Conservation (phyloP, 1,139 yeast genomes). For the Geotrichum candidum region DNA sequence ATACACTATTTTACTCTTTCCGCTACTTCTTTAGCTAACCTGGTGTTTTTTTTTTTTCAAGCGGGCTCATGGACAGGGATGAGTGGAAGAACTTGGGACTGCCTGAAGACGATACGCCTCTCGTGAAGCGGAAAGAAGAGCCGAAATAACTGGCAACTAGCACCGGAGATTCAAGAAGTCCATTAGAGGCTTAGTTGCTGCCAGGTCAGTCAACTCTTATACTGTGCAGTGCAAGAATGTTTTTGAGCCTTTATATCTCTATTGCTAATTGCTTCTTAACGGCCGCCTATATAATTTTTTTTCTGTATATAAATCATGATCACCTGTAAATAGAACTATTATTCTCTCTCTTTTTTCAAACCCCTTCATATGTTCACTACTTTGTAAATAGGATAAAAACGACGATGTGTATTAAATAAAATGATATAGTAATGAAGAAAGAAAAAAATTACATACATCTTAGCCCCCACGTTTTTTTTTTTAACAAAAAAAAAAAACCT, state of each 20-base stretch:
- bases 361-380: neutral
- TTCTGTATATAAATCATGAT: neutral
- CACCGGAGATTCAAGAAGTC: neutral
- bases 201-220: neutral
- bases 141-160: neutral
- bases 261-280: neutral
- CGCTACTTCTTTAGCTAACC: neutral
- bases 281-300: neutral
- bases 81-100: conserved; percentile 81
- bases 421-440: neutral
- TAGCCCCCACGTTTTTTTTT: neutral
- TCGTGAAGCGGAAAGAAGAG: conserved; percentile 1
- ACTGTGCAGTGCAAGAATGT: neutral
- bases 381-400: neutral
- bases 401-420: neutral
- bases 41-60: conserved; percentile 10
- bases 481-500: neutral
- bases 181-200: neutral
- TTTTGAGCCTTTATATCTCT: neutral
- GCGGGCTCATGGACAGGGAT: conserved; percentile 72
- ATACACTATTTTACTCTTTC: too few species aligned
- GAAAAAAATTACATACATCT: neutral
- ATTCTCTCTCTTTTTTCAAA: neutral
- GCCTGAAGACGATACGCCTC: conserved; percentile 51
- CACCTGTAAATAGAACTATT: neutral